A percentile compares a stretch with the other conserved stretches of the same genome.
phyloP scores from a whole-genome alignment of 2,329 filamentous ascomycete genomes.

The Fonsecaea nubica region DNA sequence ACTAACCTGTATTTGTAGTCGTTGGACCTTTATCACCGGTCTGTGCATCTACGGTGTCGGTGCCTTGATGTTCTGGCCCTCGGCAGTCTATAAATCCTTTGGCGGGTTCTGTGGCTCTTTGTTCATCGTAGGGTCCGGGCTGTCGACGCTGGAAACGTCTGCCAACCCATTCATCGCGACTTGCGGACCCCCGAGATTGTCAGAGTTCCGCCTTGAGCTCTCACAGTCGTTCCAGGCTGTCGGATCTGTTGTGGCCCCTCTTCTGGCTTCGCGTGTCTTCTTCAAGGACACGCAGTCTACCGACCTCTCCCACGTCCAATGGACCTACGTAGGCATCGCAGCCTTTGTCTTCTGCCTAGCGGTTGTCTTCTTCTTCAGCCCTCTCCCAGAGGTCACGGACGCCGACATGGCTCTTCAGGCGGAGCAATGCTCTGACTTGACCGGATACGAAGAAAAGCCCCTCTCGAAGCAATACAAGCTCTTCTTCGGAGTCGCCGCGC shows the following conservation, averaged over 20 bases:
- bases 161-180: constrained; percentile 79
- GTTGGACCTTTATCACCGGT: constrained; percentile 78
- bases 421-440: constrained; percentile 48
- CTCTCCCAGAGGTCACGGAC: constrained; percentile 75
- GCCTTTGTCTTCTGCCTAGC: constrained; percentile 73
- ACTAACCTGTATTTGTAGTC: constrained; percentile 43
- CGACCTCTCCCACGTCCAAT: constrained; percentile 73
- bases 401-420: constrained; percentile 69
- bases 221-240: constrained; percentile 80
- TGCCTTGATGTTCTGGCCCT: constrained; percentile 85
- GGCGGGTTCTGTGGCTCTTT: constrained; percentile 71
- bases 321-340: constrained; percentile 81
- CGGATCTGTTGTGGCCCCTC: constrained; percentile 74
- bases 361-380: constrained; percentile 69
- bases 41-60: constrained; percentile 72
- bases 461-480: constrained; percentile 75
- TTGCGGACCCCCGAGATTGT: constrained; percentile 76
- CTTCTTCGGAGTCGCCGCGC: constrained; percentile 76
- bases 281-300: constrained; percentile 69
- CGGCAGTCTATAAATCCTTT: constrained; percentile 74
- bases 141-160: constrained; percentile 76
- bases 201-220: constrained; percentile 78
- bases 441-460: constrained; percentile 62
- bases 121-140: constrained; percentile 75
- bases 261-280: constrained; percentile 69